Evolutionary conservation across 2,329 filamentous ascomycete genomes (phyloP), one percentile per base, ranked within the genome.

Genomic region (Colletotrichum liriopes): DNA sequence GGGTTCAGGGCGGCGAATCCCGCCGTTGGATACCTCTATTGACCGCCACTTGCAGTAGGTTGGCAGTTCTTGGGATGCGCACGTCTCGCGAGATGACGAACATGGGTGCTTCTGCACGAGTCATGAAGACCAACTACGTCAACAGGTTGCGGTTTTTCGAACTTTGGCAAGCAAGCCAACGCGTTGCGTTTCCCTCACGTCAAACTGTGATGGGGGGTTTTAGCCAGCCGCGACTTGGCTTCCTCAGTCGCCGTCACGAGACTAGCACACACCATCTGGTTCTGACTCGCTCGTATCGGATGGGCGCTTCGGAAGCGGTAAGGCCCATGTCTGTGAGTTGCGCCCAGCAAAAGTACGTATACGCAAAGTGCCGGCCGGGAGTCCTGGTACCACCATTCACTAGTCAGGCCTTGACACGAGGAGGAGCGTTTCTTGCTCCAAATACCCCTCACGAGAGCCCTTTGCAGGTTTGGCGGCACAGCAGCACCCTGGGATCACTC

Each of bases 281-380:
- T 55, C 69, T 72, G 69, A 72, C 69, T 72, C 69, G 69, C 65
- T 72, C 65, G 69, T 72, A 72, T 69, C 65, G 65, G 58, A 72
- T 56, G 59, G 29, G 47, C 51, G 58, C 43, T 59, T 72, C 69
- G 59, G 69, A 72, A 72, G 59, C 59, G 39, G 59, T 39, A 63
- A 62, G 63, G 56, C 64, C 68, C 68, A 67, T 51, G 64, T 51
- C 68, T 41, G 41, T 11, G 64, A 68, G 49, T 68, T 63, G 51
- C 51, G 64, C 64, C 43, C 41, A 45, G 68, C 37, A 56, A 4
- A 59, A 64, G 69, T 69, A 72, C 65, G 65, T 68, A 64, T 52
- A 52, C 41, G 54, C 32, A 69, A 72, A 72, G 69, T 72, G 65
- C 69, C 69, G 69, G 69, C 65, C 69, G 69, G 69, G 61, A 69